Percentiles rank a stretch among this genome's conserved stretches.
These are phyloP conservation scores for Suhomyces sp. DNA, from an alignment of 805 yeast genomes.

Conservation along the genomic window DNA sequence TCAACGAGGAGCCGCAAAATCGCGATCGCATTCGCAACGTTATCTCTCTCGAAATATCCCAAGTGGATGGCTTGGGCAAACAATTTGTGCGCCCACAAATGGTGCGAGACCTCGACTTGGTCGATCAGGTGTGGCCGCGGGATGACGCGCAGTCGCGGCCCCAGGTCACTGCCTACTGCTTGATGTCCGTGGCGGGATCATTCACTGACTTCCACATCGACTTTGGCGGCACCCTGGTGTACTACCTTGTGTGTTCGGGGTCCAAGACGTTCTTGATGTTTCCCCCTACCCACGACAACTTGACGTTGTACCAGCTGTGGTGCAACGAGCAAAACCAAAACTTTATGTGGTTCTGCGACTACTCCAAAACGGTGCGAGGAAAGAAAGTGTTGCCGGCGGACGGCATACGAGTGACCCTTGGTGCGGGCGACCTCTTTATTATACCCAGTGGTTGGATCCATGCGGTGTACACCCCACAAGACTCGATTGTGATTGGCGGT, in stretches of 20 bases:
- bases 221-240: slow-evolving; percentile 90
- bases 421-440: slow-evolving; percentile 69
- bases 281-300: slow-evolving; percentile 70
- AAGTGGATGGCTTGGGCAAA: slow-evolving; percentile 45
- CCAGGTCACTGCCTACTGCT: slow-evolving; percentile 69
- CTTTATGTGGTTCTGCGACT: slow-evolving; percentile 61
- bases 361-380: slow-evolving; percentile 30
- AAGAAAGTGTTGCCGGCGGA: slow-evolving; percentile 24
- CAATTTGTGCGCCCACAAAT: slow-evolving; percentile 59
- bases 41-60: slow-evolving; percentile 74
- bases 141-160: slow-evolving; percentile 41
- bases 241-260: slow-evolving; percentile 79
- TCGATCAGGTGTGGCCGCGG: slow-evolving; percentile 59
- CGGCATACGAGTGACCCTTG: slow-evolving; percentile 54
- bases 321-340: slow-evolving; percentile 63
- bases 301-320: slow-evolving; percentile 68
- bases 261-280: slow-evolving; percentile 68
- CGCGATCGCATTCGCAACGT: slow-evolving; percentile 76
- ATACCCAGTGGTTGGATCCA: slow-evolving; percentile 95
- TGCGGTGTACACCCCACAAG: slow-evolving; percentile 79
- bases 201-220: slow-evolving; percentile 91
- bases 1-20: slow-evolving; percentile 37
- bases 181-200: slow-evolving; percentile 79
- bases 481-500: slow-evolving; percentile 84
- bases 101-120: slow-evolving; percentile 66